Percentiles rank a stretch among this genome's conserved stretches.
These are phyloP conservation scores for Rhodotorula sp. DNA, from an alignment of 1,284 basidiomycete species.

Conservation along the genomic window DNA sequence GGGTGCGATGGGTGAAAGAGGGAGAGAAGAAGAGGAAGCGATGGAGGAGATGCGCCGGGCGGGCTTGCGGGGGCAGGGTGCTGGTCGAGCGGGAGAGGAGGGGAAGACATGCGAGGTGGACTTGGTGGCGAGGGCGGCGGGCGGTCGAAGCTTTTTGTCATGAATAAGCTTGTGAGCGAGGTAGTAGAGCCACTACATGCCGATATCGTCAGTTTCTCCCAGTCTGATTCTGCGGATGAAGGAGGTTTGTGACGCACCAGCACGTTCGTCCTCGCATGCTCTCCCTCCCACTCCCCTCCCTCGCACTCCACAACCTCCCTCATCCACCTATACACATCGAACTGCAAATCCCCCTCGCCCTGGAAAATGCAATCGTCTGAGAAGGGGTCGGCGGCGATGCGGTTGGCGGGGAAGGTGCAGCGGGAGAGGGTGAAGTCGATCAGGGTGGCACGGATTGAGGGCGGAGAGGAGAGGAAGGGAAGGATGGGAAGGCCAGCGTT, in stretches of 20 bases:
- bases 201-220: not conserved
- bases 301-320: constrained; percentile 56
- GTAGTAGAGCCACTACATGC: constrained; percentile 75
- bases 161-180: constrained; percentile 66
- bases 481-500: too few relatives aligned
- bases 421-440: constrained; percentile 89
- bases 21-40: not conserved
- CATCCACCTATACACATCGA: constrained; percentile 92
- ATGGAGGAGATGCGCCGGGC: constrained; percentile 1
- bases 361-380: constrained; percentile 48
- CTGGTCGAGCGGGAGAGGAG: constrained; percentile 2
- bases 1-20: not conserved
- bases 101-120: not conserved
- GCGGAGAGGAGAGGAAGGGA: constrained; percentile 47
- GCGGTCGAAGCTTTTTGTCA: constrained; percentile 58
- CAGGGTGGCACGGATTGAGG: constrained; percentile 66
- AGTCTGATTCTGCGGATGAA: not conserved
- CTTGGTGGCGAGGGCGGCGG: not conserved
- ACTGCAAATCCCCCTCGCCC: constrained; percentile 72
- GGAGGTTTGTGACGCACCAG: constrained; percentile 61
- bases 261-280: constrained; percentile 78
- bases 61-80: not conserved
- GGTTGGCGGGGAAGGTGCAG: constrained; percentile 54
- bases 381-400: constrained; percentile 44
- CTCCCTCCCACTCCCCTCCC: constrained; percentile 62